Percentiles rank a stretch among this genome's conserved stretches.
phyloP scores from a whole-genome alignment of 2,329 filamentous ascomycete species.

The Xylariaceae sp. region DNA sequence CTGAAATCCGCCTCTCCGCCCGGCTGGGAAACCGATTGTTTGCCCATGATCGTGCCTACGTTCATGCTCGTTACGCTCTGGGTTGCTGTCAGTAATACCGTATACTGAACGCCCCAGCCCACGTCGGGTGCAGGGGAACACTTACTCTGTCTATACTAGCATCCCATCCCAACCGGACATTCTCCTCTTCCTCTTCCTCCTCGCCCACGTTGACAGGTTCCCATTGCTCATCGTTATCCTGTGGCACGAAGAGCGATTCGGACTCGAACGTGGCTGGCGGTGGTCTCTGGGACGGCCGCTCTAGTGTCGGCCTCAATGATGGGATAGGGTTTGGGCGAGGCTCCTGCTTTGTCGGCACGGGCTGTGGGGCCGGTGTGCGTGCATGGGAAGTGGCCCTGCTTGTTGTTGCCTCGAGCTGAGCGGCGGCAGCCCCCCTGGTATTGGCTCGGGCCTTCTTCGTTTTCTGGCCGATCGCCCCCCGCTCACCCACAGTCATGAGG shows the following conservation, averaged over 20 bases:
- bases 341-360: constrained; percentile 33
- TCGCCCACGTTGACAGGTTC: constrained; percentile 58
- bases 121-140: neutral
- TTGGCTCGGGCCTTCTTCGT: constrained; percentile 38
- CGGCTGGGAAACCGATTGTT: constrained; percentile 23
- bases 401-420: constrained; percentile 44
- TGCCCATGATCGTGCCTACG: constrained; percentile 35
- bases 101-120: constrained; percentile 19
- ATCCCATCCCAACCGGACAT: constrained; percentile 70
- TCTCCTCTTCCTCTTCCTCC: constrained; percentile 59
- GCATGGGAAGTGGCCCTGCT: constrained; percentile 36
- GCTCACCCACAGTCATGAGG: constrained; percentile 74
- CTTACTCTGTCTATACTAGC: constrained; percentile 58
- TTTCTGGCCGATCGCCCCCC: constrained; percentile 43
- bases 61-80: constrained; percentile 42
- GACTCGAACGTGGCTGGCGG: constrained; percentile 54
- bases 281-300: constrained; percentile 47
- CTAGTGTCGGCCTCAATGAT: constrained; percentile 27
- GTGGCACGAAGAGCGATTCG: constrained; percentile 65
- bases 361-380: constrained; percentile 28
- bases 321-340: constrained; percentile 38
- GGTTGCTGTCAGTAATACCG: constrained; percentile 13
- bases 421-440: constrained; percentile 36
- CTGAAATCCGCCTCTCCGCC: constrained; percentile 12
- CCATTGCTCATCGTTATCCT: constrained; percentile 66